Evolutionary conservation across 495 filamentous ascomycete species (phyloP).

Genomic region (Lophium mytilinum): DNA sequence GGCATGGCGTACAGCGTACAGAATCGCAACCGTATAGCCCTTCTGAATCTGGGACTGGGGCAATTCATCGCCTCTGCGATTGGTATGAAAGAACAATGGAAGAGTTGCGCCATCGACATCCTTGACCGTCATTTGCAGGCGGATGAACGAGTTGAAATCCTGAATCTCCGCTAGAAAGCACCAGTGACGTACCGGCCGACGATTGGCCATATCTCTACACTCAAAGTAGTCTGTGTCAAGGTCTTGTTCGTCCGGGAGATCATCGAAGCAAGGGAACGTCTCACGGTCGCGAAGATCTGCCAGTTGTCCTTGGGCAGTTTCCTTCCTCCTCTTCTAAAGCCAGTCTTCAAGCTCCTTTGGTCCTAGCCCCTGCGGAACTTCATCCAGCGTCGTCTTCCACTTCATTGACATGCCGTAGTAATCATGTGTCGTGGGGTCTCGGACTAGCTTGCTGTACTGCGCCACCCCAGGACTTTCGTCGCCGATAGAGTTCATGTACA

Average conservation of each 20-base stretch:
- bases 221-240: constrained; percentile 20
- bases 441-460: constrained; percentile 10
- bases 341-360: constrained; percentile 28
- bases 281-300: constrained; percentile 22
- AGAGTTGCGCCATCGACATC: constrained; percentile 22
- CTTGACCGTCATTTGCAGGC: constrained; percentile 24
- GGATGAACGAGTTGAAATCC: constrained; percentile 18
- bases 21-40: constrained; percentile 31
- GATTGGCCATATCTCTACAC: constrained; percentile 3
- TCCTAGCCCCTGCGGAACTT: constrained; percentile 23
- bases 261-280: constrained; percentile 27
- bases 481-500: constrained; percentile 12
- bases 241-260: constrained; percentile 23
- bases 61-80: constrained; percentile 25
- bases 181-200: constrained; percentile 26
- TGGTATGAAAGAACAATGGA: constrained; percentile 30
- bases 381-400: constrained; percentile 25
- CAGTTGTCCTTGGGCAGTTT: constrained; percentile 6
- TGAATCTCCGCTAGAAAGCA: constrained; percentile 33
- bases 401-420: constrained; percentile 19
- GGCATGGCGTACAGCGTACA: constrained; percentile 27
- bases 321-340: constrained; percentile 24
- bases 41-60: constrained; percentile 22
- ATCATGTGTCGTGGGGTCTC: constrained; percentile 18
- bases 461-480: constrained; percentile 14